Evolutionary conservation across 352 stramenopile genomes (phyloP).

Genomic region (Phytophthora vignae): DNA sequence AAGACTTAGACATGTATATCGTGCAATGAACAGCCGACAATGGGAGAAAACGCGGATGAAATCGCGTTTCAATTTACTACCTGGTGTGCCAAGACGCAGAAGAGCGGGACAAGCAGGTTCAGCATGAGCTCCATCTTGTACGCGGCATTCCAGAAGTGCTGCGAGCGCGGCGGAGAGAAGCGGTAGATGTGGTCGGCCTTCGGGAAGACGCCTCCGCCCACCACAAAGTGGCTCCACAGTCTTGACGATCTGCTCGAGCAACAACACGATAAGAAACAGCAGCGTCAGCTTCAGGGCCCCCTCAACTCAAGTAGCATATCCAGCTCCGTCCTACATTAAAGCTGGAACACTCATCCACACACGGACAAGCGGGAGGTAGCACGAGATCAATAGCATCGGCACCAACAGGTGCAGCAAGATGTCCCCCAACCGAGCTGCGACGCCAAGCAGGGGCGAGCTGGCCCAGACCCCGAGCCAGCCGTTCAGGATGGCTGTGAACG

Average conservation of each 20-base stretch:
- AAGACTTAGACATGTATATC: slow-evolving; percentile 8
- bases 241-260: slow-evolving; percentile 61
- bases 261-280: slow-evolving; percentile 4
- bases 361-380: slow-evolving; percentile 75
- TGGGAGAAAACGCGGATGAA: neutral
- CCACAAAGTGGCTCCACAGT: slow-evolving; percentile 80
- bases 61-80: slow-evolving; percentile 44
- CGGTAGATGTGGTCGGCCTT: slow-evolving; percentile 84
- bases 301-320: neutral
- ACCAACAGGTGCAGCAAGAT: slow-evolving; percentile 73
- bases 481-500: slow-evolving; percentile 77
- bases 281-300: slow-evolving; percentile 1
- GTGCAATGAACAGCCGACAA: neutral
- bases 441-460: slow-evolving; percentile 64
- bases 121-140: slow-evolving; percentile 87
- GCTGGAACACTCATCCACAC: slow-evolving; percentile 86
- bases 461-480: slow-evolving; percentile 84
- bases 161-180: slow-evolving; percentile 73
- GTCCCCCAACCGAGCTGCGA: slow-evolving; percentile 68
- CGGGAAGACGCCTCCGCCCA: slow-evolving; percentile 72
- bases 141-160: slow-evolving; percentile 82
- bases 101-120: slow-evolving; percentile 78
- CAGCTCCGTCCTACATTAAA: slow-evolving; percentile 55
- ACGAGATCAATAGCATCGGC: slow-evolving; percentile 79
- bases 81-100: slow-evolving; percentile 84